phyloP scores from a whole-genome alignment of 2,329 filamentous ascomycete species.

The Diaporthe caulivora region DNA sequence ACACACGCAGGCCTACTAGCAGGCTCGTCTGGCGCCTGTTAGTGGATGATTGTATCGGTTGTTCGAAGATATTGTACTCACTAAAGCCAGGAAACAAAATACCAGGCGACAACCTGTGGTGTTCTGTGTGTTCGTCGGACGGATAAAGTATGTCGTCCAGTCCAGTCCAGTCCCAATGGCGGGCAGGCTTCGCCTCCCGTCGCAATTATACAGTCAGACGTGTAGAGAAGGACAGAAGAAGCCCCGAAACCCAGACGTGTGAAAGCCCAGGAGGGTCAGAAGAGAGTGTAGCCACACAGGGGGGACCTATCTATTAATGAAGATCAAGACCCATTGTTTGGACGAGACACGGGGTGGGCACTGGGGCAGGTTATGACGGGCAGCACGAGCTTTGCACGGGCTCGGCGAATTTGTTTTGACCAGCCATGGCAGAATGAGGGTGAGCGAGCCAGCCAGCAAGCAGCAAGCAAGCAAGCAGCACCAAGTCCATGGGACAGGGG shows the following conservation, averaged over 20 bases:
- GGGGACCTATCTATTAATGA: slow-evolving; percentile 25
- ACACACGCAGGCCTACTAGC: neutral
- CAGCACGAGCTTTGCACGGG: slow-evolving; percentile 17
- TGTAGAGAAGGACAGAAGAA: slow-evolving; percentile 12
- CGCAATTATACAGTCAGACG: slow-evolving; percentile 12
- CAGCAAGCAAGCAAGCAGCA: neutral
- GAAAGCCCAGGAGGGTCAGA: neutral
- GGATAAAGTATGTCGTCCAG: neutral
- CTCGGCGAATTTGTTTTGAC: slow-evolving; percentile 8
- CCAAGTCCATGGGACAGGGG: neutral
- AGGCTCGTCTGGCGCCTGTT: neutral
- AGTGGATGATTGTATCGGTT: neutral
- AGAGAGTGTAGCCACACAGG: neutral
- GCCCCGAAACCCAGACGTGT: neutral
- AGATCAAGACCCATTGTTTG: neutral
- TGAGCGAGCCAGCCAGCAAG: neutral
- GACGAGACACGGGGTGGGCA: slow-evolving; percentile 4
- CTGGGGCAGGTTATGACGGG: neutral
- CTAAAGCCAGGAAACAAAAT: neutral
- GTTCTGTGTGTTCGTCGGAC: neutral
- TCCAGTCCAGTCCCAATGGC: slow-evolving; percentile 1
- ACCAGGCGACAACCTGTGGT: neutral
- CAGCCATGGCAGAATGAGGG: slow-evolving; percentile 8
- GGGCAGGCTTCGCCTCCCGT: slow-evolving; percentile 2
- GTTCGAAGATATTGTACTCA: neutral